Evolutionary conservation across 192 early-diverging fungal species (phyloP), one percentile per base, ranked within the genome.

Genomic region (Chytriomyces sp.): DNA sequence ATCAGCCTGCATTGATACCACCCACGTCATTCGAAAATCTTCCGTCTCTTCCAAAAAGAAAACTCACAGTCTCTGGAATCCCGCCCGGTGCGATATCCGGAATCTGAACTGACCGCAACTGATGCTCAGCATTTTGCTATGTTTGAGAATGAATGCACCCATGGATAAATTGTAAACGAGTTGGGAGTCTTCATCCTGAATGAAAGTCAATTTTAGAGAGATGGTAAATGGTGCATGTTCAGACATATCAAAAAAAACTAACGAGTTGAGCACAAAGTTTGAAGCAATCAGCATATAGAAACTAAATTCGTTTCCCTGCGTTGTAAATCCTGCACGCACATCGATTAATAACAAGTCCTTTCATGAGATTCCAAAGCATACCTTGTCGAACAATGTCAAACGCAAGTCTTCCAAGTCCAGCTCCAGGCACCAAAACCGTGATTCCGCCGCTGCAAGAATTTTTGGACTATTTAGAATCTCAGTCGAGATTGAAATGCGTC

Each of bases 281-380:
- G 97, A 97, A 9, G 90, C 91, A 44, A 98, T 85, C 1, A 99
- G 88, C 98, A 99, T 99, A 81, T 91, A 96, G 77, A 92, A 97
- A 45, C 95, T 95, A 83, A 98, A 98, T 84, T 99, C 98, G 77
- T 98, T 99, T 45, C 93, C 92, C 91, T 64, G 77, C 16, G 48
- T 79, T 28, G 79, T 67, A 78, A 65, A 67, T 59, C 50, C 68
- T 50, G 23, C 11, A 43, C 8, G 0, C 16, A 28, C 47, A 50
- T 13, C 3, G 18, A 3, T 26, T 64, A 1, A 4, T 24, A 20
- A 35, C 1, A 46, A 8, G 26, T 5, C 13, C n/a, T 9, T 73
- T 64, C 82, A 69, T 82, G 76, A 44, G 49, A 47, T 47, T 6
- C 20, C 20, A 63, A 62, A 26, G 11, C 67, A 5, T 77, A 85